A percentile compares a stretch with the other conserved stretches of the same genome.
Conservation (phyloP, 768 basidiomycete genomes). For the Exidia glandulosa region DNA sequence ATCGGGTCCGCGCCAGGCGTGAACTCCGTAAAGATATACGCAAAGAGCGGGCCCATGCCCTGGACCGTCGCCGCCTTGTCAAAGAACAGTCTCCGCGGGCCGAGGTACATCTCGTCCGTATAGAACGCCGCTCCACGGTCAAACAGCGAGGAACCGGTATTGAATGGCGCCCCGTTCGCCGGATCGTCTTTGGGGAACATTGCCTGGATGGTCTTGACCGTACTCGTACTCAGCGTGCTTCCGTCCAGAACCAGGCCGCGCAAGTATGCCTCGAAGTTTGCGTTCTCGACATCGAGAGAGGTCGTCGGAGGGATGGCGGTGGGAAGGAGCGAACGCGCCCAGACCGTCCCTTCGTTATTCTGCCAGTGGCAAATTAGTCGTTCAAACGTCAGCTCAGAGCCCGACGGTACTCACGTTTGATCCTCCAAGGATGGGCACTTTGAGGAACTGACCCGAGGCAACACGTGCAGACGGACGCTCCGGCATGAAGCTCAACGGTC, state of each 20-base stretch:
- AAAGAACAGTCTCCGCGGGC: slow-evolving; percentile 39
- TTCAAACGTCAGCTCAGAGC: background rate
- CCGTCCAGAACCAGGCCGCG: slow-evolving; percentile 40
- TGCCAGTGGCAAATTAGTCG: slow-evolving; percentile 9
- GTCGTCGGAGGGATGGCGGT: slow-evolving; percentile 18
- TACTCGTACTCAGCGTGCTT: slow-evolving; percentile 31
- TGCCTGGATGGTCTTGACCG: slow-evolving; percentile 27
- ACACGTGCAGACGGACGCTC: slow-evolving; percentile 9
- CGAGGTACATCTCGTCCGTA: slow-evolving; percentile 45
- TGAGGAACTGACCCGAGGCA: slow-evolving; percentile 11
- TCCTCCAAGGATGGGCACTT: slow-evolving; percentile 10
- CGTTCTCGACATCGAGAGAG: slow-evolving; percentile 23
- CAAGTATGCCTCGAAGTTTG: slow-evolving; percentile 38
- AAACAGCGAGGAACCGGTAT: slow-evolving; percentile 49
- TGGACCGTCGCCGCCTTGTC: slow-evolving; percentile 35
- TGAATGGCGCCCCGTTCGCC: slow-evolving; percentile 37
- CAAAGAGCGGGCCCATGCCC: slow-evolving; percentile 31
- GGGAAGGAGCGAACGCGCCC: slow-evolving; percentile 27
- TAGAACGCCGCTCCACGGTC: slow-evolving; percentile 49
- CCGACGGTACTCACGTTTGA: slow-evolving; percentile 9
- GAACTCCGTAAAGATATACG: slow-evolving; percentile 49
- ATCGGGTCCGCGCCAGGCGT: no score
- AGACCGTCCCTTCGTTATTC: slow-evolving; percentile 47
- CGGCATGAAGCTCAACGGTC: slow-evolving; percentile 10
- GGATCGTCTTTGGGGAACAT: slow-evolving; percentile 41